phyloP scores from a whole-genome alignment of 495 filamentous ascomycete species.

The Bryoglossum gracile region DNA sequence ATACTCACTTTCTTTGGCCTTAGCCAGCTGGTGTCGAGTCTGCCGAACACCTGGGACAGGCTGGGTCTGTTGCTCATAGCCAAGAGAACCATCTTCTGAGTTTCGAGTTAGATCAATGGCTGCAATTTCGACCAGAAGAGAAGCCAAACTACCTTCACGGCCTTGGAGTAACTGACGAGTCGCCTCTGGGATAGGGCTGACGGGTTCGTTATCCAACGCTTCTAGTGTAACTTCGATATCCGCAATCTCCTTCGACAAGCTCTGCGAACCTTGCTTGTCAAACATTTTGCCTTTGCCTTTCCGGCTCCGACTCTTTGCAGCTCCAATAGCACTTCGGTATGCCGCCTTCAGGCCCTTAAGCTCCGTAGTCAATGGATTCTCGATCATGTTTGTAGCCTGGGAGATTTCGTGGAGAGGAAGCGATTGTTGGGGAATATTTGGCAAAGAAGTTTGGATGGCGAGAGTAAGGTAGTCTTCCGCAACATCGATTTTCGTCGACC shows the following conservation, averaged over 20 bases:
- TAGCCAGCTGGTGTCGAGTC: constrained; percentile 29
- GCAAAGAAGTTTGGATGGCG: constrained; percentile 3
- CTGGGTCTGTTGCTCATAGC: constrained; percentile 4
- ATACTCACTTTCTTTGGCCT: constrained; percentile 46
- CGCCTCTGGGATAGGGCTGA: background rate
- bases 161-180: constrained; percentile 3
- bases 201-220: background rate
- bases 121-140: constrained; percentile 4
- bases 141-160: constrained; percentile 12
- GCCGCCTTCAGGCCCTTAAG: constrained; percentile 24
- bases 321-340: constrained; percentile 22
- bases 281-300: constrained; percentile 28
- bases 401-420: constrained; percentile 28
- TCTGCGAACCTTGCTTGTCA: constrained; percentile 11
- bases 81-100: constrained; percentile 3
- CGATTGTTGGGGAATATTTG: background rate
- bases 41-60: constrained; percentile 31
- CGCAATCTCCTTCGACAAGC: background rate
- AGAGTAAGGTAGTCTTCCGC: constrained; percentile 20
- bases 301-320: constrained; percentile 22
- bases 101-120: constrained; percentile 5
- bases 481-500: constrained; percentile 23
- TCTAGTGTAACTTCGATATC: background rate
- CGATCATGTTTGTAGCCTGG: constrained; percentile 19
- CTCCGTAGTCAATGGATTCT: constrained; percentile 15